These are phyloP conservation scores for Thielaviopsis euricoi DNA, from an alignment of 2,329 filamentous ascomycete species.

Conservation along the genomic window DNA sequence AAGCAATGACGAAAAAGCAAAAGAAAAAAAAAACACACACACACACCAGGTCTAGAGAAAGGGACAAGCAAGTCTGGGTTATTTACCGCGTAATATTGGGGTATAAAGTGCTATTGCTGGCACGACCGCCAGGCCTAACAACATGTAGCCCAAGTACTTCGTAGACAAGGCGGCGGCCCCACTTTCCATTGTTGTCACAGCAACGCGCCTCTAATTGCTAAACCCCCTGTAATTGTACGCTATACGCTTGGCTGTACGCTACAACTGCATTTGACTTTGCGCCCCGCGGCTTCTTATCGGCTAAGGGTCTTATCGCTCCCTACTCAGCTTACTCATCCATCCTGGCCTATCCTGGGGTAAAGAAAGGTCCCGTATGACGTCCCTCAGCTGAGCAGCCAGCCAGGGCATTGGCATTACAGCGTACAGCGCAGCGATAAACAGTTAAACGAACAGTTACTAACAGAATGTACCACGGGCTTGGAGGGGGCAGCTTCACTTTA, in stretches of 20 bases:
- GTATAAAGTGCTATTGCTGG: too few relatives aligned
- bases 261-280: not conserved
- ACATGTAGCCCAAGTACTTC: not conserved
- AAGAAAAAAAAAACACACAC: not conserved
- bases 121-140: not conserved
- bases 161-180: too few relatives aligned
- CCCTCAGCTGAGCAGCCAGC: not conserved
- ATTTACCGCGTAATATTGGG: too few relatives aligned
- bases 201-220: not conserved
- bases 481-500: not conserved
- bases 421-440: too few relatives aligned
- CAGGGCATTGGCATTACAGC: too few relatives aligned
- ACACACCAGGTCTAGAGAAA: not conserved
- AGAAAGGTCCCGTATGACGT: not conserved
- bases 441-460: too few relatives aligned
- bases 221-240: too few relatives aligned
- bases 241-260: too few relatives aligned
- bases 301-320: not conserved
- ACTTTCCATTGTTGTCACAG: not conserved
- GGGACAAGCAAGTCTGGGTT: too few relatives aligned
- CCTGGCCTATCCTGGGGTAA: not conserved
- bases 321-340: not conserved
- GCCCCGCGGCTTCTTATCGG: not conserved
- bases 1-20: not conserved
- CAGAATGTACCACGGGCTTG: not conserved